phyloP scores from a whole-genome alignment of 2,329 filamentous ascomycete genomes.

The Calonectria ilicicola region DNA sequence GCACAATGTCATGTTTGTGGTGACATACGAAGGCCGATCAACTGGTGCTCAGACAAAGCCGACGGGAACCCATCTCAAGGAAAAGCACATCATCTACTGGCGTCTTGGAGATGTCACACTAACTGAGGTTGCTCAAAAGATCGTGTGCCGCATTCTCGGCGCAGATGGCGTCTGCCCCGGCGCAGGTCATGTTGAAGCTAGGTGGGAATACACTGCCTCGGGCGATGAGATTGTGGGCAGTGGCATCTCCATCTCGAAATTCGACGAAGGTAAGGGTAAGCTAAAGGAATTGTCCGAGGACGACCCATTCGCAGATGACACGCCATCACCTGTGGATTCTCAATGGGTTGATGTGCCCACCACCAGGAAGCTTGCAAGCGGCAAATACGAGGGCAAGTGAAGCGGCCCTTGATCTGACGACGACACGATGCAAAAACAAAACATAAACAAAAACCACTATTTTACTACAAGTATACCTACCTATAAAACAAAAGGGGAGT shows the following conservation, averaged over 20 bases:
- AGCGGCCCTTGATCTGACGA: background rate
- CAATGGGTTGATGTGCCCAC: conserved; percentile 76
- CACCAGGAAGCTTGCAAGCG: conserved; percentile 76
- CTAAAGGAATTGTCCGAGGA: conserved; percentile 62
- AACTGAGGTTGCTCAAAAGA: conserved; percentile 75
- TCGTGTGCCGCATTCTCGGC: conserved; percentile 83
- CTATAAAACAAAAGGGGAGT: conserved; percentile 10
- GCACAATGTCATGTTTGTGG: conserved; percentile 81
- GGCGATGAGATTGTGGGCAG: conserved; percentile 62
- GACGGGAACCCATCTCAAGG: conserved; percentile 81
- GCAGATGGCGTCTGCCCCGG: conserved; percentile 78
- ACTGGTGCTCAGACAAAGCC: conserved; percentile 82
- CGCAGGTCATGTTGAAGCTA: conserved; percentile 83
- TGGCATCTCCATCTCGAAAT: conserved; percentile 73
- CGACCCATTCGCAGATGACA: conserved; percentile 77
- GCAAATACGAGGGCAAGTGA: conserved; percentile 75
- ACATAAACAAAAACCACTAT: background rate
- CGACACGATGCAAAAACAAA: conserved; percentile 22
- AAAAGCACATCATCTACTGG: conserved; percentile 85
- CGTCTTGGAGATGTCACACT: conserved; percentile 80
- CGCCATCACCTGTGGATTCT: conserved; percentile 38
- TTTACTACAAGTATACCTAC: background rate
- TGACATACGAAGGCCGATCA: conserved; percentile 77
- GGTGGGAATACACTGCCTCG: conserved; percentile 73
- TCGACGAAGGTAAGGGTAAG: conserved; percentile 64